A percentile compares a stretch with the other conserved stretches of the same genome.
These are phyloP conservation scores for Yarrowia sp. DNA, from an alignment of 805 yeast genomes.

Conservation along the genomic window DNA sequence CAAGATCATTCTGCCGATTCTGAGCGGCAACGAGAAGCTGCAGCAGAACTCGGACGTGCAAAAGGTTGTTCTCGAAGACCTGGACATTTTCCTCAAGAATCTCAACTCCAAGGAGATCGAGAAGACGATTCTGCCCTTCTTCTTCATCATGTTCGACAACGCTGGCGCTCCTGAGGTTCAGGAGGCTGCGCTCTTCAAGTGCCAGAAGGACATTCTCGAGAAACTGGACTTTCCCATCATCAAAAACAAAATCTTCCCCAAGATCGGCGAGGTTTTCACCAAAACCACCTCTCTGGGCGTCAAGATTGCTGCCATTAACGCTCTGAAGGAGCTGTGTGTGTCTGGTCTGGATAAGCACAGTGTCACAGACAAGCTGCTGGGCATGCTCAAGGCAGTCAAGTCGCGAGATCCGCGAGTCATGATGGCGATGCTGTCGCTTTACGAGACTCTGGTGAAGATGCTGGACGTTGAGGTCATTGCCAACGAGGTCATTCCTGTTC, in stretches of 20 bases:
- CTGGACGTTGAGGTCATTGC: slow-evolving; percentile 52
- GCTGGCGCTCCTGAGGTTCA: slow-evolving; percentile 45
- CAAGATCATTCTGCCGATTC: slow-evolving; percentile 57
- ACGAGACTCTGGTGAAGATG: slow-evolving; percentile 39
- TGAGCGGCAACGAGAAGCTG: slow-evolving; percentile 38
- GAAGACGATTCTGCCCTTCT: slow-evolving; percentile 47
- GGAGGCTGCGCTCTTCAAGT: slow-evolving; percentile 51
- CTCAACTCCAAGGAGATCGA: slow-evolving; percentile 54
- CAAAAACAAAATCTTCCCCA: slow-evolving; percentile 73
- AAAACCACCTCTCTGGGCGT: slow-evolving; percentile 82
- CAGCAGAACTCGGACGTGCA: slow-evolving; percentile 45
- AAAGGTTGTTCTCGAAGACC: slow-evolving; percentile 48
- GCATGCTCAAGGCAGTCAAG: slow-evolving; percentile 70
- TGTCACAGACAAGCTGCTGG: slow-evolving; percentile 75
- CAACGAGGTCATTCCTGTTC: slow-evolving; percentile 53
- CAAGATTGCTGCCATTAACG: slow-evolving; percentile 62
- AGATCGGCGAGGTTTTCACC: slow-evolving; percentile 67
- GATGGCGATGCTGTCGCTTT: slow-evolving; percentile 47
- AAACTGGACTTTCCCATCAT: slow-evolving; percentile 65
- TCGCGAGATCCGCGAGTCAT: slow-evolving; percentile 70
- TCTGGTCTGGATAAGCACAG: slow-evolving; percentile 66
- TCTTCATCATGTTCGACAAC: slow-evolving; percentile 40
- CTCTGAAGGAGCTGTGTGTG: slow-evolving; percentile 48
- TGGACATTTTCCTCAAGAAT: slow-evolving; percentile 49
- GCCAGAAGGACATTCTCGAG: slow-evolving; percentile 41